Evolutionary conservation across 2,329 filamentous ascomycete species (phyloP).

Genomic region (Geosmithia flava): DNA sequence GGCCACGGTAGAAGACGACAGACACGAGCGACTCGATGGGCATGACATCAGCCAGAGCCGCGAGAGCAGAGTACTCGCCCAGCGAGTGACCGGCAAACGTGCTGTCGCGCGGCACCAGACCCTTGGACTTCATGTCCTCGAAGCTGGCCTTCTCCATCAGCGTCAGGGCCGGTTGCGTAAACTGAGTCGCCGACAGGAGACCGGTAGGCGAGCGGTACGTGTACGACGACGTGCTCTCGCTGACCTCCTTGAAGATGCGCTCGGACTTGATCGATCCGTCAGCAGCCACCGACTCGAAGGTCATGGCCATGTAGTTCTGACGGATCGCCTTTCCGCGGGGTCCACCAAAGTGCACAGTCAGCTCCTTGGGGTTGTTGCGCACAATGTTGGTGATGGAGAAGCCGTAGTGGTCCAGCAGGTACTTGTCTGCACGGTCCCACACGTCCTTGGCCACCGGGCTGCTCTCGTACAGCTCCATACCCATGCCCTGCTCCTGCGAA

Average conservation of each 20-base stretch:
- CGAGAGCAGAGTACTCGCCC: slow-evolving; percentile 94
- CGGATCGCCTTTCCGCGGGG: slow-evolving; percentile 94
- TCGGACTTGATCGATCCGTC: slow-evolving; percentile 95
- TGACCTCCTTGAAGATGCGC: slow-evolving; percentile 98
- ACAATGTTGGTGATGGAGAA: slow-evolving; percentile 98
- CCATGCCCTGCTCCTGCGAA: slow-evolving; percentile 98
- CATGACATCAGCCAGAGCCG: slow-evolving; percentile 95
- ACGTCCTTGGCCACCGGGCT: slow-evolving; percentile 92
- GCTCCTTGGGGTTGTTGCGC: slow-evolving; percentile 98
- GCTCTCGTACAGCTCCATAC: slow-evolving; percentile 95
- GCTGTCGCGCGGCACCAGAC: slow-evolving; percentile 89
- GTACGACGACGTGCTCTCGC: slow-evolving; percentile 86
- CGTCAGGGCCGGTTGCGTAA: slow-evolving; percentile 93
- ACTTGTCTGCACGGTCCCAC: slow-evolving; percentile 95
- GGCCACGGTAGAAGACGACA: slow-evolving; percentile 95
- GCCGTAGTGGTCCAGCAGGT: slow-evolving; percentile 97
- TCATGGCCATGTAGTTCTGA: slow-evolving; percentile 99
- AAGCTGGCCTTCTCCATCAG: slow-evolving; percentile 99
- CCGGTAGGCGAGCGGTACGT: slow-evolving; percentile 94
- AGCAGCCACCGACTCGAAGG: slow-evolving; percentile 89
- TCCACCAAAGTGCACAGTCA: slow-evolving; percentile 96
- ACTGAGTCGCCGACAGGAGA: slow-evolving; percentile 91
- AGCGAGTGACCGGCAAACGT: slow-evolving; percentile 97
- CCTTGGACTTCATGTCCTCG: slow-evolving; percentile 97
- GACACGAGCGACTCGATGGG: slow-evolving; percentile 98